Base-by-base conservation (phyloP, 345 rosid species). In the Gossypium longicalyx region DNA sequence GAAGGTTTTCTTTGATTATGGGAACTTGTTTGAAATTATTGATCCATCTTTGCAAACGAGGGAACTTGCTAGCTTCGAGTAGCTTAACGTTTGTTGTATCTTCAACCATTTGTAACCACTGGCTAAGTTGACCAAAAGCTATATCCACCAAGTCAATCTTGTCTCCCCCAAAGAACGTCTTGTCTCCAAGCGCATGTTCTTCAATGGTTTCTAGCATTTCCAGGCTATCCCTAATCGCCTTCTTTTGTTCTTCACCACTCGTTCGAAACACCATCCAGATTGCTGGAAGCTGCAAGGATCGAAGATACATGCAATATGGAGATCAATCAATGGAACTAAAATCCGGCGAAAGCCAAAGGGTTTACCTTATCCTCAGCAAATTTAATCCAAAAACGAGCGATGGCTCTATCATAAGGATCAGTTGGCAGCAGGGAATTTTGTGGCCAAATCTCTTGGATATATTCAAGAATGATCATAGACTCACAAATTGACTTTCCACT, bases 401-500 rank as follows among this genome's bases (percentile, higher is more conserved):
- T 17, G 27, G 84, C 78, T 76, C 75, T 77, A 10, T 82, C 77
- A 25, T 61, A 63, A 22, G 82, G 71, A 66, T 82, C 73, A 15
- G 16, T 23, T 1, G 86, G 80, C 63, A 85, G 54, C 66, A 82
- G 53, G 2, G 81, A 79, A 38, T 62, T 48, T 0, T 78, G 76
- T 0, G 81, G 81, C 86, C 86, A 85, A 1, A 38, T 62, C 59
- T 85, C 80, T 17, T 85, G 84, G 5, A 82, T 70, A 47, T 85
- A 82, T 57, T 82, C 79, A 23, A 82, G 47, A 0, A 82, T 82
- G 47, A 82, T 17, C 59, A 58, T 58, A 74, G 86, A 79, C 57
- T 85, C 88, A 12, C 76, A 68, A 19, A 82, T 70, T 16, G 86
- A 80, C 17, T 82, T 80, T 34, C 51, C 75, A 1, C 66, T 73